A percentile compares a stretch with the other conserved stretches of the same genome.
phyloP scores from a whole-genome alignment of 257 asterid genomes.

The Ligustrum vulgare region DNA sequence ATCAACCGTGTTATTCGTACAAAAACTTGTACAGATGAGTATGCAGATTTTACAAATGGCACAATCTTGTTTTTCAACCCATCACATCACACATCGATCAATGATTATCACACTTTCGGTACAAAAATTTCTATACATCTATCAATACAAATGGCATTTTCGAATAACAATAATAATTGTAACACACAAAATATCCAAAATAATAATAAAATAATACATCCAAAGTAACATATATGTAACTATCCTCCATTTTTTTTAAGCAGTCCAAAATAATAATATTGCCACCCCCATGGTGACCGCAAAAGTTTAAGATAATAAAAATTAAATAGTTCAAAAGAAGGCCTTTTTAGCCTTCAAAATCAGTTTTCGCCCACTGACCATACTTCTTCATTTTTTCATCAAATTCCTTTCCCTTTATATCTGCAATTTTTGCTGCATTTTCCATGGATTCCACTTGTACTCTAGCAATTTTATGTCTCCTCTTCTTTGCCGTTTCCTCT shows the following conservation, averaged over 20 bases:
- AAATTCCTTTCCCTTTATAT: constrained; percentile 43
- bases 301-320: constrained; percentile 7
- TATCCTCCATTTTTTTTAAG: too few species aligned
- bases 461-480: constrained; percentile 44
- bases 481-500: constrained; percentile 48
- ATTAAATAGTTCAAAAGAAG: neutral
- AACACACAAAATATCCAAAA: neutral
- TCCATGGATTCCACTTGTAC: constrained; percentile 54
- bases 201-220: too few species aligned
- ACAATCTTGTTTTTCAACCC: too few species aligned
- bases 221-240: too few species aligned
- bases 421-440: constrained; percentile 38
- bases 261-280: neutral
- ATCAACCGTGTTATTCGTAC: too few species aligned
- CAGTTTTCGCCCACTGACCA: constrained; percentile 47
- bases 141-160: too few species aligned
- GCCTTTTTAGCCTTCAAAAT: constrained; percentile 26
- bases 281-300: constrained; percentile 41
- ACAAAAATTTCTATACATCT: too few species aligned
- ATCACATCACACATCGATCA: too few species aligned
- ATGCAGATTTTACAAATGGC: too few species aligned
- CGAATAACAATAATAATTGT: too few species aligned
- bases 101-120: too few species aligned
- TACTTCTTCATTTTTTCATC: constrained; percentile 71
- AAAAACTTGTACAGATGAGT: too few species aligned